Evolutionary conservation across 2,329 filamentous ascomycete species (phyloP).

Genomic region (Rhytidhysteron rufulum): DNA sequence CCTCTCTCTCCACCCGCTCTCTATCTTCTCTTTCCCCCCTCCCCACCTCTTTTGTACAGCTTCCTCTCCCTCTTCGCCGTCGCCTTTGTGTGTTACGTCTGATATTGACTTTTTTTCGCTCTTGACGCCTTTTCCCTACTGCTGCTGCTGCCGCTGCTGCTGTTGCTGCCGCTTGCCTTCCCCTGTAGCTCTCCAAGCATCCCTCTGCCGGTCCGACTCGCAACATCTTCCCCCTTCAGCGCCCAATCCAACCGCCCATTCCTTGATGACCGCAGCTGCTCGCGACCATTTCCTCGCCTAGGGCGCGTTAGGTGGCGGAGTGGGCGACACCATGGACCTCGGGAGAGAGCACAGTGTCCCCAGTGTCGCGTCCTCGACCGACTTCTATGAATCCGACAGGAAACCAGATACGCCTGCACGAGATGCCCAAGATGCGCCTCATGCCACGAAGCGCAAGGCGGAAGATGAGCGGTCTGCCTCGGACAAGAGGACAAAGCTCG

Average conservation of each 20-base stretch:
- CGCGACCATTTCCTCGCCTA: conserved; percentile 23
- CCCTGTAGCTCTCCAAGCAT: too few species aligned
- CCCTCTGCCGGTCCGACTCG: too few species aligned
- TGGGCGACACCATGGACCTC: conserved; percentile 13
- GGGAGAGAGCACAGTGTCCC: conserved; percentile 17
- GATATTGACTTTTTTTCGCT: too few species aligned
- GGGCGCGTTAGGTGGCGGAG: conserved; percentile 20
- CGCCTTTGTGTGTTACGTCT: too few species aligned
- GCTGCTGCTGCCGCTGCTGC: too few species aligned
- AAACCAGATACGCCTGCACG: conserved; percentile 14
- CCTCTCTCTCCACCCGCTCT: not conserved
- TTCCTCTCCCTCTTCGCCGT: not conserved
- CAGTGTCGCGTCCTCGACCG: conserved; percentile 27
- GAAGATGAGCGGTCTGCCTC: conserved; percentile 15
- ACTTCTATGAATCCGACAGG: conserved; percentile 32
- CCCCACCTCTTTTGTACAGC: not conserved
- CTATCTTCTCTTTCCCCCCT: not conserved
- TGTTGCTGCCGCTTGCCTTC: too few species aligned
- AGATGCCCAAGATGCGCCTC: conserved; percentile 11
- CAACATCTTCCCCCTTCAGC: not conserved
- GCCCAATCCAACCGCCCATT: not conserved
- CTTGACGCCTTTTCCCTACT: too few species aligned
- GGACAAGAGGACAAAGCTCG: conserved; percentile 32
- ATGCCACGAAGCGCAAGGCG: conserved; percentile 34
- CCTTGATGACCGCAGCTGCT: conserved; percentile 26